Evolutionary conservation across 1,284 basidiomycete genomes (phyloP), one percentile per base, ranked within the genome.

Genomic region (Trichosporon sp.): DNA sequence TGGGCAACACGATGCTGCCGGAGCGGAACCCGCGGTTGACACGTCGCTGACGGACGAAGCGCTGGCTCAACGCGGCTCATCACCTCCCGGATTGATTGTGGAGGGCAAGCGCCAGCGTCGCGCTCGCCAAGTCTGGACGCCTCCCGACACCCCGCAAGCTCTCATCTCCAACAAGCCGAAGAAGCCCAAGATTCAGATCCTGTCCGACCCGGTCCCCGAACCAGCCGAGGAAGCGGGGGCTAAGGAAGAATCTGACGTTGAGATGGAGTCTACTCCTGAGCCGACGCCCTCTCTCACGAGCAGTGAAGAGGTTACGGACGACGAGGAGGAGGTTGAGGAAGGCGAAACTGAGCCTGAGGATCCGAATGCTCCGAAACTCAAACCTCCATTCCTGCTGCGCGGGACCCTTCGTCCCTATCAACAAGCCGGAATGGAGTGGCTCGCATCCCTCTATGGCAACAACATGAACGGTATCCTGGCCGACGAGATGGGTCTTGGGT

Each of bases 351-450:
- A 75, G 64, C 65, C 19, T 66, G 89, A 26, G 90, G 74, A 71
- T 64, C 90, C 89, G 86, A 90, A 71, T 80, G 87, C 5, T 84
- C 88, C 67, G 77, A 84, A 67, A 88, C 88, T 96, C 51, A 89
- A 87, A 54, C 88, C 90, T 10, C 94, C 96, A 0, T 88, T 93
- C 68, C 86, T 98, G 7, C 86, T 98, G 1, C 90, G 96, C 12
- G 96, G 95, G 0, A 89, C 89, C 1, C 87, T 99, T 48, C 90
- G 96, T 19, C 94, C 95, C 0, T 99, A 99, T 80, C 96, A 99
- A 80, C 93, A 96, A 75, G 89, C 91, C 12, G 96, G 96, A 0
- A 85, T 98, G 67, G 95, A 98, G 79, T 99, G 96, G 96, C 89
- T 99, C 7, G 92, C 93, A 0, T 93, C 91, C 79, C 85, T 98